phyloP scores from a whole-genome alignment of 345 rosid genomes.

The Salix caprea region DNA sequence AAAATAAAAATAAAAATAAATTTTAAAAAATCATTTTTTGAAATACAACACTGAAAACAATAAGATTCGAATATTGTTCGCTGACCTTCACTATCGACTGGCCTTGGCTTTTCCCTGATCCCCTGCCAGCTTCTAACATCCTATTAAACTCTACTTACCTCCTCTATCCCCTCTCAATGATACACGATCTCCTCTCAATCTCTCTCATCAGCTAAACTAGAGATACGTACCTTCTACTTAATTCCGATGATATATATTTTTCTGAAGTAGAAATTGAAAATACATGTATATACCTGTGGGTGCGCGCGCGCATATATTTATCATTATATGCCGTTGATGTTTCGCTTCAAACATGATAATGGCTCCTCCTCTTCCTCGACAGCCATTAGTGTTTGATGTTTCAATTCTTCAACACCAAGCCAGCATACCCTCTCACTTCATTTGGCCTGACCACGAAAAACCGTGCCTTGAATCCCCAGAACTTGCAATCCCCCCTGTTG shows the following conservation, averaged over 20 bases:
- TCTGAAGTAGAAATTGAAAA: neutral
- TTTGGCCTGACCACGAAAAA: conserved; percentile 85
- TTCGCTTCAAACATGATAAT: conserved; percentile 1
- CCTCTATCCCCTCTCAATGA: neutral
- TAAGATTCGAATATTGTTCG: neutral
- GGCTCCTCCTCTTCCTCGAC: conserved; percentile 7
- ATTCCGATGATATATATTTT: neutral
- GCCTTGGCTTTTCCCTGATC: neutral
- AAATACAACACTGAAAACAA: neutral
- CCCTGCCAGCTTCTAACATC: neutral
- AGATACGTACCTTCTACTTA: neutral
- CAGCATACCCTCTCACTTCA: conserved; percentile 62
- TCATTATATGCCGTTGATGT: neutral
- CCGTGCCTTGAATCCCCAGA: conserved; percentile 50
- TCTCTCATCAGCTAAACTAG: neutral
- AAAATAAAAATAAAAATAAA: no score
- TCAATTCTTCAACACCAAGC: conserved; percentile 42
- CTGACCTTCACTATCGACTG: neutral
- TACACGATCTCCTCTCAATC: neutral
- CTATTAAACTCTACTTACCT: neutral
- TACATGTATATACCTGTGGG: no score
- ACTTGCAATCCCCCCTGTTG: conserved; percentile 66
- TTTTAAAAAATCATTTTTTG: no score
- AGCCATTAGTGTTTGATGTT: conserved; percentile 54
- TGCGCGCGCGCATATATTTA: no score